Conservation (phyloP, 2,329 filamentous ascomycete species). For the Chalaropsis ovoidea region DNA sequence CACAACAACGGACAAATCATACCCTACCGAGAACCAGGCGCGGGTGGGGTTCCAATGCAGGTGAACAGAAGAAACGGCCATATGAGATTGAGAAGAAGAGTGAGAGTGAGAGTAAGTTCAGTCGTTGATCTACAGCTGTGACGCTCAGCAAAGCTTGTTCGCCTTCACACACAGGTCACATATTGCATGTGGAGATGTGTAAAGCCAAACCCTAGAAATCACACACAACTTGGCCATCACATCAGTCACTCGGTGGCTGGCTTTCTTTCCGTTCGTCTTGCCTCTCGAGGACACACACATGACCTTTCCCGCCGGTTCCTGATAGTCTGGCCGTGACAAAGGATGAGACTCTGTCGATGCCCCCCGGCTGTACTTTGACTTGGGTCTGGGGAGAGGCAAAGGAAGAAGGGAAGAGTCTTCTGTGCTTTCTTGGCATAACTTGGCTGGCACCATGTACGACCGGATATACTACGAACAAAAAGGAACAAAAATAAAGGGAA, state of each 20-base stretch:
- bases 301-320: neutral
- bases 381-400: neutral
- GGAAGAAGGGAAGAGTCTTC: conserved; percentile 4
- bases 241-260: no score
- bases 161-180: neutral
- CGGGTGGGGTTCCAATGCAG: conserved; percentile 1
- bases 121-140: neutral
- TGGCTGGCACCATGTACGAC: neutral
- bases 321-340: neutral
- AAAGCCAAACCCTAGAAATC: no score
- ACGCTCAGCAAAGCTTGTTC: no score
- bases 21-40: neutral
- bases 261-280: neutral
- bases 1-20: conserved; percentile 5
- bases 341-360: neutral
- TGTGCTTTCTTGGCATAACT: conserved; percentile 5
- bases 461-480: neutral
- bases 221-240: no score
- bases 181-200: no score
- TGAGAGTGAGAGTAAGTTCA: conserved; percentile 1
- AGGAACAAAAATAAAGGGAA: neutral
- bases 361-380: neutral
- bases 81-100: neutral
- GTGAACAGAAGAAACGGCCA: conserved; percentile 7
- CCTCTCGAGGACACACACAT: neutral